phyloP scores from a whole-genome alignment of 164 flowering plant genomes.

The Vitis rupestris region DNA sequence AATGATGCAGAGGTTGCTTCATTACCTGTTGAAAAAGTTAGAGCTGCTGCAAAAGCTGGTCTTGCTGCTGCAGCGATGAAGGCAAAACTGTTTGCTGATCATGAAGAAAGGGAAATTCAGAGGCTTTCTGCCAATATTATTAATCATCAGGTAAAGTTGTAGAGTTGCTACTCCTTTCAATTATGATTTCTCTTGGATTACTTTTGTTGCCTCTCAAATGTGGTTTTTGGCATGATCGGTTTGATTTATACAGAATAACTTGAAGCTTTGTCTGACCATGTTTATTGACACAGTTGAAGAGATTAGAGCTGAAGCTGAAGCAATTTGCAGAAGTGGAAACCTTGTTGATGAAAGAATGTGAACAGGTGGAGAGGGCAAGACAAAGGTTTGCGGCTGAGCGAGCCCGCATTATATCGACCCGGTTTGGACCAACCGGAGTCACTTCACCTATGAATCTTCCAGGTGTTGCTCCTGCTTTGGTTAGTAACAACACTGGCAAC shows the following conservation, averaged over 20 bases:
- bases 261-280: neutral
- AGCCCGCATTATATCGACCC: conserved; percentile 49
- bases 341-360: conserved; percentile 82
- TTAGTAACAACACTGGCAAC: conserved; percentile 31
- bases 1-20: conserved; percentile 35
- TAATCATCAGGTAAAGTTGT: conserved; percentile 76
- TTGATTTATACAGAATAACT: neutral
- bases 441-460: conserved; percentile 29
- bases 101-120: conserved; percentile 99
- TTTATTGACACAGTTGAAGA: conserved; percentile 59
- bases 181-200: neutral
- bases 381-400: conserved; percentile 80
- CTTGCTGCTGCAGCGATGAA: conserved; percentile 92
- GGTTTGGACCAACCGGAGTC: conserved; percentile 47
- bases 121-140: conserved; percentile 86
- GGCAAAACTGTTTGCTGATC: conserved; percentile 94
- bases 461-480: conserved; percentile 33
- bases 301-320: conserved; percentile 90
- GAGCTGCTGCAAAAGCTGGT: conserved; percentile 77
- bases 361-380: conserved; percentile 82
- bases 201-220: neutral
- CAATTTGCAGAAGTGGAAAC: conserved; percentile 96
- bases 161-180: neutral
- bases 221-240: no score
- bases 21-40: conserved; percentile 62